Evolutionary conservation across 169 alveolate genomes (phyloP), one percentile per base, ranked within the genome.

Genomic region (Cyclospora cayetanensis): DNA sequence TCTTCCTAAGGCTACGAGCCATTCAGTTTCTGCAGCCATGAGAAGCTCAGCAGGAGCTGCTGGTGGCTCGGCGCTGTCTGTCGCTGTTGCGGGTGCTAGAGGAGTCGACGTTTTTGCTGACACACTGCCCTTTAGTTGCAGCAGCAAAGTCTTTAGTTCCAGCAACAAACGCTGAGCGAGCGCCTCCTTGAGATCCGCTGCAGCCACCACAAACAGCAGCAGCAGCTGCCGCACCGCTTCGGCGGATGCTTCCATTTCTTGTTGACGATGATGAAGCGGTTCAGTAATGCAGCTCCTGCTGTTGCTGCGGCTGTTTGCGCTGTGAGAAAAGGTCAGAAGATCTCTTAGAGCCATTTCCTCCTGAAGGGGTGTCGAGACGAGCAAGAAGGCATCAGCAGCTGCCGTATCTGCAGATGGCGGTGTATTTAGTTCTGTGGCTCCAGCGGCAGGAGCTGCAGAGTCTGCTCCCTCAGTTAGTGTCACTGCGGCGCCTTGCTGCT

Each of bases 151-250:
- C 20, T 18, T 60, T 29, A 60, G 7, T 29, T 60, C 72, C 29
- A 60, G 72, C 72, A 60, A 29, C 72, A 60, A 29, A 4, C 72
- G 20, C 72, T 60, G 12, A 20, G 34, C n/a, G 35, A 60, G 7
- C 4, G 72, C n/a, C 7, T 60, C 34, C 72, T 60, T 11, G 7
- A 60, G 72, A 18, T 22, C 72, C 12, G 72, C 72, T 20, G 72
- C 72, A 60, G 72, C 72, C 11, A 4, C 72, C 11, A 20, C 35
- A 4, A 60, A 29, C 72, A 20, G 72, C 72, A 60, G 72, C 72
- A 60, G 72, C 72, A 60, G 72, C 72, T 60, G 72, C 72, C n/a
- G 72, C 72, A 60, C 72, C n/a, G 72, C 72, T 60, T 22, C 72
- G 12, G 72, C 72, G 12, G 72, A 22, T 60, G 29, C 72, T n/a